Conservation (phyloP, 345 rosid species). For the Garcia nutans region DNA sequence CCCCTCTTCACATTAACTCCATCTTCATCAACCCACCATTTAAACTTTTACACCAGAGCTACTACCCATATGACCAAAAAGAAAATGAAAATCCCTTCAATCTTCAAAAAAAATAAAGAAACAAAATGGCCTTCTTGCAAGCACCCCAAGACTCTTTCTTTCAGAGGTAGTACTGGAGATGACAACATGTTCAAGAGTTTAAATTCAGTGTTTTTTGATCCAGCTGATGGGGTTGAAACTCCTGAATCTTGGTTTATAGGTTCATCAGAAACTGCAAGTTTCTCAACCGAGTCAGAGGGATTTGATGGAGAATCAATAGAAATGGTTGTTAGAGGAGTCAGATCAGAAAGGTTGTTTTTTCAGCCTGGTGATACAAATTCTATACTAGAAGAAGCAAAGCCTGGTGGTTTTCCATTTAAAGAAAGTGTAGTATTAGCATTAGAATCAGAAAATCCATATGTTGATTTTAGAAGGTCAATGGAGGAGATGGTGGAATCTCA, state of each 20-base stretch:
- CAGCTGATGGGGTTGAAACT: constrained; percentile 25
- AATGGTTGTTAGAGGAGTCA: constrained; percentile 49
- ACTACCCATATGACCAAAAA: background rate
- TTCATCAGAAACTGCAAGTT: constrained; percentile 41
- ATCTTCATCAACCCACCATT: too few relatives aligned
- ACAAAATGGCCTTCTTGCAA: constrained; percentile 51
- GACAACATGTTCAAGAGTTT: constrained; percentile 69
- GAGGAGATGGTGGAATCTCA: constrained; percentile 82
- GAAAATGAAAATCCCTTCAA: constrained; percentile 49
- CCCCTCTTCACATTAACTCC: constrained; percentile 30
- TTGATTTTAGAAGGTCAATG: constrained; percentile 82
- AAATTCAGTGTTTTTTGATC: constrained; percentile 59
- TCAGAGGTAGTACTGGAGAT: constrained; percentile 30
- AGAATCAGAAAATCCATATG: constrained; percentile 78
- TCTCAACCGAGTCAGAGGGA: constrained; percentile 25
- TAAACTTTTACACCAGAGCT: background rate
- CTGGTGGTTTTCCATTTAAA: constrained; percentile 37
- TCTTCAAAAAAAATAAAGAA: constrained; percentile 41
- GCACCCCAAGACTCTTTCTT: constrained; percentile 61
- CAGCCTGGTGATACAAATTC: constrained; percentile 70
- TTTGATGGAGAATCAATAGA: constrained; percentile 38
- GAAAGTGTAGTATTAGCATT: constrained; percentile 60
- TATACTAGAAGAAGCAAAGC: constrained; percentile 48
- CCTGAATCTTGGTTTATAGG: constrained; percentile 48
- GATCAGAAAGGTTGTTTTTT: constrained; percentile 66